These are phyloP conservation scores for Besnoitia besnoiti DNA, from an alignment of 169 alveolate species.

Conservation along the genomic window DNA sequence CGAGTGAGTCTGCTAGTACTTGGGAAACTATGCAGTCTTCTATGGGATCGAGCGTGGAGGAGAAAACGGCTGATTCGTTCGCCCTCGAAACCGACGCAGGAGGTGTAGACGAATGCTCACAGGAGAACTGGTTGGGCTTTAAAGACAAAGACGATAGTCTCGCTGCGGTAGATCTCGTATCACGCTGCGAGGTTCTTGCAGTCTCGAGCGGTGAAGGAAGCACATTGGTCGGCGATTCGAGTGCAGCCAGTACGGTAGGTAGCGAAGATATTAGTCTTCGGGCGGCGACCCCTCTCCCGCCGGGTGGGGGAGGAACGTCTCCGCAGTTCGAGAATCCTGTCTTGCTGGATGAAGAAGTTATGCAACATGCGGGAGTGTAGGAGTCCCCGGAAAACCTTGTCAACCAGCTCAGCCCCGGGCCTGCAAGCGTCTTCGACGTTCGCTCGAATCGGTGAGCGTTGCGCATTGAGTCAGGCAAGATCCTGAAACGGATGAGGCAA, in stretches of 20 bases:
- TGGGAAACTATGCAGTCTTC: too few species aligned
- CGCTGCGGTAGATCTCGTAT: too few species aligned
- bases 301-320: neutral
- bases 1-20: too few species aligned
- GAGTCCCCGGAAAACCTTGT: neutral
- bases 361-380: neutral
- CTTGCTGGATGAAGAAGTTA: neutral
- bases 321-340: neutral
- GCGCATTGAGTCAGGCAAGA: too few species aligned
- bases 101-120: too few species aligned
- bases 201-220: neutral
- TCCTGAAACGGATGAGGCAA: too few species aligned
- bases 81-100: too few species aligned
- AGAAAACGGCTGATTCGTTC: too few species aligned
- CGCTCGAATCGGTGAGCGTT: neutral
- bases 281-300: neutral
- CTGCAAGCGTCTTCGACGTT: neutral
- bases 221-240: neutral
- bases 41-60: too few species aligned
- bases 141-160: too few species aligned
- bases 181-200: too few species aligned
- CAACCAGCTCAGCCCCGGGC: neutral
- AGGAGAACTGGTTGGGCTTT: too few species aligned
- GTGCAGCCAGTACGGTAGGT: neutral
- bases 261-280: neutral